A percentile compares a stretch with the other conserved stretches of the same genome.
These are phyloP conservation scores for Arachis hypogaea DNA, from an alignment of 306 rosid genomes.

Conservation along the genomic window DNA sequence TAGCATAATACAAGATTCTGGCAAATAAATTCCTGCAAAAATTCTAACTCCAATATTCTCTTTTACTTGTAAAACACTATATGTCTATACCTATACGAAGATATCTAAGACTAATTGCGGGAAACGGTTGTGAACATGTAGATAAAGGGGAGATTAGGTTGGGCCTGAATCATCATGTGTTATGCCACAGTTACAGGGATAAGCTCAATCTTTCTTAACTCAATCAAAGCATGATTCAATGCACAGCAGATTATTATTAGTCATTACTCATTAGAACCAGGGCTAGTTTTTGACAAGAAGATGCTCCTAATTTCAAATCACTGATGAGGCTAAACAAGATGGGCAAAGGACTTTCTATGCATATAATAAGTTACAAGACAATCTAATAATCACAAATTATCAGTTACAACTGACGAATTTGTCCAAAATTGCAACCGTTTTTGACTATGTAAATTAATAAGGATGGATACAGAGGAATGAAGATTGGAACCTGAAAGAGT, in stretches of 20 bases:
- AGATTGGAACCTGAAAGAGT: slow-evolving; percentile 61
- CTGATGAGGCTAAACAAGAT: neutral
- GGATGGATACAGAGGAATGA: neutral
- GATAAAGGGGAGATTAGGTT: slow-evolving; percentile 2
- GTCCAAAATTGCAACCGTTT: neutral
- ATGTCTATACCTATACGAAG: too few species aligned
- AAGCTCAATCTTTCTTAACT: slow-evolving; percentile 10
- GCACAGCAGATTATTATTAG: neutral
- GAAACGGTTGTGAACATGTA: too few species aligned
- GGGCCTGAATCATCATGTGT: neutral
- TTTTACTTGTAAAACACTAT: too few species aligned
- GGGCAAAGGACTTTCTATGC: neutral
- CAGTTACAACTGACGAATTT: neutral
- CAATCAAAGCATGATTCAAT: slow-evolving; percentile 41
- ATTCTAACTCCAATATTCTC: too few species aligned
- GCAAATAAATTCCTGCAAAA: too few species aligned
- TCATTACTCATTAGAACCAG: slow-evolving; percentile 21
- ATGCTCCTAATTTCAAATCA: neutral
- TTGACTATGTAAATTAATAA: neutral
- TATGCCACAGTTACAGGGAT: neutral
- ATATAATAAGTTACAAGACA: neutral
- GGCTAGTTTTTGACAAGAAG: neutral
- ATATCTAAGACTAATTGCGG: too few species aligned
- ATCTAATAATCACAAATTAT: neutral
- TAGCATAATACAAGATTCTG: too few species aligned